Evolutionary conservation across 2,329 filamentous ascomycete species (phyloP), one percentile per base, ranked within the genome.

Genomic region (Fusarium subglutinans): DNA sequence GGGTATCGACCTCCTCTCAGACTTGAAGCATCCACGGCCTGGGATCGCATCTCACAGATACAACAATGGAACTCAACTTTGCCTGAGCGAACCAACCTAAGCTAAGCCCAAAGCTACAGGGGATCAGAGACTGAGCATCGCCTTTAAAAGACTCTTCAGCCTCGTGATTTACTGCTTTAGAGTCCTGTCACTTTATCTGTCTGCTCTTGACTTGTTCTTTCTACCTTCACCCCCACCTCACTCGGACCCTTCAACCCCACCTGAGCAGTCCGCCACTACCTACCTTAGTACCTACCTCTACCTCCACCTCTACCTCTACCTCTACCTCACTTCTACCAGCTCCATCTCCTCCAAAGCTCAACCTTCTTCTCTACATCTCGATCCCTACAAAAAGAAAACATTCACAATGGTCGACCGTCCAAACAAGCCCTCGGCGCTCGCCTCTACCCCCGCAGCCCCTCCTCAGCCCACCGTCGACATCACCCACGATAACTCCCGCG

Each of bases 381-480:
- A 37, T 41, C 43, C 37, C 22, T 60, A 37, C 35, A 35, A 44
- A 41, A 45, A 59, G 30, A 45, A 20, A 5, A 37, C 35, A 18
- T 61, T 60, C 65, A 76, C 50, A 65, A 93, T 93, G 90, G 93
- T 97, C 84, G 94, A 97, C 81, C 92, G 95, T 82, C 90, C 91
- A 76, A 94, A 97, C 85, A 96, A 94, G 82, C 94, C 94, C 65
- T 87, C 91, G 60, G 92, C 93, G 44, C 90, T 96, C 79, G 90
- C 93, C 61, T 87, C 94, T 72, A 92, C 93, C 13, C 92, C 93
- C 13, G 90, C 91, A 59, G 88, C 92, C 22, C 91, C 94, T 22
- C 93, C 95, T 54, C 93, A 91, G 80, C 84, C 96, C 40, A 90
- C 92, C 74, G 93, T 98, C 79, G 90, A 90, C 81, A 91, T 95